Conservation (phyloP, 169 alveolate species). For the Theileria annulata region DNA sequence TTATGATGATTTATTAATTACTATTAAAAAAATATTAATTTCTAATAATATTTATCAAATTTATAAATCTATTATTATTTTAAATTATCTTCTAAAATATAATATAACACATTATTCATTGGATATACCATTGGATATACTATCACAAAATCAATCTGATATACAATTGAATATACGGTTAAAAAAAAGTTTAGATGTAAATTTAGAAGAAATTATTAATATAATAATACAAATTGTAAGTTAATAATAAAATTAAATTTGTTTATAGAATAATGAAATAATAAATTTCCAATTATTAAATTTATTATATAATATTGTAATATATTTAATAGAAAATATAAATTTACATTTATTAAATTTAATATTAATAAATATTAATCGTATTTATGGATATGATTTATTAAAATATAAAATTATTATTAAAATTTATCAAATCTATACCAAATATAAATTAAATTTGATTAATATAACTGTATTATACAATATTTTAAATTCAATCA, state of each 20-base stretch:
- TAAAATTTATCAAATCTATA: not conserved
- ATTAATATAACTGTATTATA: not conserved
- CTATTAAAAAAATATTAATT: conserved; percentile 2
- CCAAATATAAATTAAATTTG: not conserved
- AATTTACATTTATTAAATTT: too few relatives aligned
- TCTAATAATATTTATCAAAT: not conserved
- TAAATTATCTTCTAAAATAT: not conserved
- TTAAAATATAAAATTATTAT: too few relatives aligned
- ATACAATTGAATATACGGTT: too few relatives aligned
- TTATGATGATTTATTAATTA: not conserved
- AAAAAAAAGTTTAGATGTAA: too few relatives aligned
- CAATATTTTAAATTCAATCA: not conserved
- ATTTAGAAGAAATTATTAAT: too few relatives aligned
- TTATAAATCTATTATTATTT: too few relatives aligned
- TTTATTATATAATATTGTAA: not conserved
- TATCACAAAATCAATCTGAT: not conserved
- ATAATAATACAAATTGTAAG: too few relatives aligned
- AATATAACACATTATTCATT: not conserved
- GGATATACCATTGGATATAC: not conserved
- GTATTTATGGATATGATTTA: not conserved
- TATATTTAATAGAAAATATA: not conserved
- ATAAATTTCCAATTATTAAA: not conserved
- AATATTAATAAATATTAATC: too few relatives aligned
- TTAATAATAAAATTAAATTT: not conserved
- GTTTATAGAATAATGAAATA: not conserved